Base-by-base conservation (phyloP, 257 asterid genomes). In the Ilex asprella region DNA sequence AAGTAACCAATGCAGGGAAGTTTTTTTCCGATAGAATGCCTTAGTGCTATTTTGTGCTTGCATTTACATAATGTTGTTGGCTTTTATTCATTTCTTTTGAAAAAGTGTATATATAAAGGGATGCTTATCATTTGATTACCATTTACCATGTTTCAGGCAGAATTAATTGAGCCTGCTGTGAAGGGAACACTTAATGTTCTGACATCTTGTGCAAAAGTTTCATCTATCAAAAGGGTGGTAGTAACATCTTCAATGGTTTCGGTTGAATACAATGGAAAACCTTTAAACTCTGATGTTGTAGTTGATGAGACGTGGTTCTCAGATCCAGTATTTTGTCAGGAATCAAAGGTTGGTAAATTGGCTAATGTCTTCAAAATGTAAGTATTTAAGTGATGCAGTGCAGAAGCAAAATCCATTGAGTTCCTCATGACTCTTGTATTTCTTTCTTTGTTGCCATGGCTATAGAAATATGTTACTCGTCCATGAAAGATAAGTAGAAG, bases 251-350 rank as follows among this genome's bases (percentile, higher is more conserved):
- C 90, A 0, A 65, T 66, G 2, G 72, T 73, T 30, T 64, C 94
- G 3, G 70, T 76, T 16, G 8, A 55, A 12, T 8, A 2, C 65
- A 80, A 74, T n/a, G 13, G 55, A 29, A 57, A 60, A 15, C 58
- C 82, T 44, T 43, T 70, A 7, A 73, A 55, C n/a, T 67, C 71
- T 7, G 81, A 66, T 55, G 72, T 46, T 21, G 39, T 76, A 8
- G 60, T 80, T 6, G 94, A 81, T 41, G 96, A 88, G 59, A 83
- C 85, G 27, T 87, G 91, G 91, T 73, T 70, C 52, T 82, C 94
- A 0, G 94, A 85, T 54, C 82, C 84, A n/a, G 31, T 13, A n/a
- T 68, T 75, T 54, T 88, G 92, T 46, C 56, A 78, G 71, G 78
- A 81, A 64, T 76, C 61, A 0, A 71, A 85, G 84, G 27, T 21